These are phyloP conservation scores for Lumnitzera racemosa DNA, from an alignment of 345 rosid species.

Conservation along the genomic window DNA sequence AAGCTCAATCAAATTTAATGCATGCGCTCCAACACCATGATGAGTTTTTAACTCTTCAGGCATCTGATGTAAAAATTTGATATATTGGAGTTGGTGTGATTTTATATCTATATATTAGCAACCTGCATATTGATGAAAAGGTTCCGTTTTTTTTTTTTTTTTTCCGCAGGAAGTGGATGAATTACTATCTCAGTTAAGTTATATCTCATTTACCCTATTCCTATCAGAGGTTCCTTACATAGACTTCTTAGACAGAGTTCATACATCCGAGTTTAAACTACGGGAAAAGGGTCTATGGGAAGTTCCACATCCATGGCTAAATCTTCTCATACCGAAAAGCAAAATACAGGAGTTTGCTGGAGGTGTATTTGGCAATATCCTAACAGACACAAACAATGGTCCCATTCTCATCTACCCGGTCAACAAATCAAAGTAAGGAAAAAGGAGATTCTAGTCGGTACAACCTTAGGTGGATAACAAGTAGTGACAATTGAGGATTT, in stretches of 20 bases:
- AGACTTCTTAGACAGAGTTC: slow-evolving; percentile 89
- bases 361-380: slow-evolving; percentile 72
- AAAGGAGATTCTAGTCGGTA: too few relatives aligned
- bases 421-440: slow-evolving; percentile 74
- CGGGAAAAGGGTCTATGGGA: slow-evolving; percentile 90
- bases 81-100: background rate
- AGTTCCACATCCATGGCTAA: slow-evolving; percentile 98
- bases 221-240: slow-evolving; percentile 63
- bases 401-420: slow-evolving; percentile 92
- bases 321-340: slow-evolving; percentile 85
- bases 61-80: background rate
- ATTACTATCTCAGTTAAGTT: slow-evolving; percentile 50
- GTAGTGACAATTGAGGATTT: too few relatives aligned
- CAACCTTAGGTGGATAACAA: too few relatives aligned
- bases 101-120: too few relatives aligned
- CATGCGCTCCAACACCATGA: too few relatives aligned
- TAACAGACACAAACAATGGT: slow-evolving; percentile 80
- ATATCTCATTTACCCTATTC: slow-evolving; percentile 67
- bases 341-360: slow-evolving; percentile 53
- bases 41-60: too few relatives aligned
- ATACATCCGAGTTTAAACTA: slow-evolving; percentile 71
- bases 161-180: slow-evolving; percentile 58
- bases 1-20: too few relatives aligned
- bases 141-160: slow-evolving; percentile 10
- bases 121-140: background rate